Evolutionary conservation across 1,284 basidiomycete genomes (phyloP), one percentile per base, ranked within the genome.

Genomic region (Caloboletus firmus): DNA sequence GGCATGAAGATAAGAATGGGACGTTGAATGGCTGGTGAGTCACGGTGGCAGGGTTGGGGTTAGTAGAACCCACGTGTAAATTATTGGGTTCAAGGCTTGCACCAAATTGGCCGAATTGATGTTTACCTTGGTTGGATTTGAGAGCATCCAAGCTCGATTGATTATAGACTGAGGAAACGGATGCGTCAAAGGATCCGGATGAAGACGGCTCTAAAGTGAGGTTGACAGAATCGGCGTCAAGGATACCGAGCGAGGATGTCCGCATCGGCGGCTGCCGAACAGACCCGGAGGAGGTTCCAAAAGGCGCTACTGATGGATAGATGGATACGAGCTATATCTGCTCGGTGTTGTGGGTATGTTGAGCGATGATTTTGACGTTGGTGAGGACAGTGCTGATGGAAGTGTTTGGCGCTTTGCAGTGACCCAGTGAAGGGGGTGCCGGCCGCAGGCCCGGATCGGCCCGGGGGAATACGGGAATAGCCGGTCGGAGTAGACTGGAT

Each of bases 101-200:
- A 3, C 31, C 43, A 17, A 56, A 65, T 13, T 52, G 54, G 15
- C 22, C 15, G 5, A 36, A 6, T n/a, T 61, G 63, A 32, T 62
- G 60, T 15, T 30, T 52, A 8, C 46, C 9, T 11, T 56, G 66
- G 12, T n/a, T 56, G 45, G 51, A 17, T 9, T 57, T 63, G 28
- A 55, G 24, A 18, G 53, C 1, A 31, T 34, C 50, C 40, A 52
- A 3, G 41, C 20, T 47, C 9, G 31, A 32, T 26, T 64, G 64
- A 18, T 36, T 54, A 32, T 67, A 70, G 28, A 45, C 49, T 5
- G 63, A 49, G n/a, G 65, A 52, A 18, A 62, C n/a, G 4, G 62
- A 43, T 30, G 53, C 9, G 43, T 20, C 40, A 39, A 67, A 63
- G 22, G 60, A 45, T n/a, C n/a, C n/a, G 9, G 66, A 43, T 10